Conservation (phyloP, 1,139 yeast species). For the Geotrichum cucujoidarum region DNA sequence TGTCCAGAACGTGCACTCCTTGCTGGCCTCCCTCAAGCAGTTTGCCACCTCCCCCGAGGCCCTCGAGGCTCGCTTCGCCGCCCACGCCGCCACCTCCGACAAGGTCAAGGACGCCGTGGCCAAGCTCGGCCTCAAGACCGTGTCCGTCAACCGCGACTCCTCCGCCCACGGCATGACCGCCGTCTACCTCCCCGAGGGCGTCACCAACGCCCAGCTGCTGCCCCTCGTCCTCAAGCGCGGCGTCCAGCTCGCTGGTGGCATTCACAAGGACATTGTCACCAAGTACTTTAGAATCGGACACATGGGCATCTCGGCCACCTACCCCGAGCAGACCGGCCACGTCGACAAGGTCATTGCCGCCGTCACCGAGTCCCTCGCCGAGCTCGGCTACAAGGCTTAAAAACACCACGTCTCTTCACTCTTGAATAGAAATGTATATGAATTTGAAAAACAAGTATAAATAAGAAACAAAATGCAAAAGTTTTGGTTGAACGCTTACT, state of each 20-base stretch:
- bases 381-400: conserved; percentile 17
- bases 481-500: too few relatives aligned
- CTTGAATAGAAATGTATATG: too few relatives aligned
- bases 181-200: conserved; percentile 72
- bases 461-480: too few relatives aligned
- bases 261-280: conserved; percentile 73
- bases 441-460: too few relatives aligned
- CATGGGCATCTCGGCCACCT: conserved; percentile 70
- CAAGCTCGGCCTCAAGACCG: conserved; percentile 59
- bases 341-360: conserved; percentile 18
- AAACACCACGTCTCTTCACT: too few relatives aligned
- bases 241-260: conserved; percentile 86
- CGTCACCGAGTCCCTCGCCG: conserved; percentile 16
- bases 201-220: conserved; percentile 62
- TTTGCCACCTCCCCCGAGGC: conserved; percentile 52
- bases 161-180: conserved; percentile 90
- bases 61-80: conserved; percentile 57
- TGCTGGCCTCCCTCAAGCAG: conserved; percentile 71
- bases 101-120: conserved; percentile 56
- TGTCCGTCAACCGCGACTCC: conserved; percentile 53
- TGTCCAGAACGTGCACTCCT: conserved; percentile 76
- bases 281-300: conserved; percentile 93
- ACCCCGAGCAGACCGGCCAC: conserved; percentile 25
- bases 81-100: conserved; percentile 59
- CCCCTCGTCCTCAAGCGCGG: conserved; percentile 59